Evolutionary conservation across 352 stramenopile genomes (phyloP), one percentile per base, ranked within the genome.

Genomic region (Phytophthora podocarpi): DNA sequence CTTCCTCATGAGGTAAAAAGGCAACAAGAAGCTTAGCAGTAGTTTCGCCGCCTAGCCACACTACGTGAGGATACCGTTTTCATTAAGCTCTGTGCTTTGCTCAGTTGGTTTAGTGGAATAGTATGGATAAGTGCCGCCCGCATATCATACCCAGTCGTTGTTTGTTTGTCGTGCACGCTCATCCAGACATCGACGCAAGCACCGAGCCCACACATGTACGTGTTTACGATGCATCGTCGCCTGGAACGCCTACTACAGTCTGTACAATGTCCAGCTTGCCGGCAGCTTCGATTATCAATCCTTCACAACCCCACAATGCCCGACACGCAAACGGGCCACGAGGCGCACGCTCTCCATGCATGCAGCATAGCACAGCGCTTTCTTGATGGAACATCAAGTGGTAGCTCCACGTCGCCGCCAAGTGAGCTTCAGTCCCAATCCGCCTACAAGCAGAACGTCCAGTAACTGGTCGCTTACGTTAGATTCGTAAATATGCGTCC

Each of bases 251-350:
- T 47, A 21, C 23, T n/a, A n/a, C n/a, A n/a, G n/a, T n/a, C n/a
- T n/a, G n/a, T n/a, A n/a, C n/a, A 31, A 24, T 21, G 12, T 24
- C 23, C 39, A 47, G 39, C 39, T 27, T 16, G 18, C 45, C 21
- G 32, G 31, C 35, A 20, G 43, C 47, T 43, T 58, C 12, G 3
- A 47, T 50, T 36, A 27, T 47, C 54, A 32, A 54, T 28, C 31
- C 3, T 60, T n/a, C 34, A 68, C 59, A 68, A 68, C 59, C 21
- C 30, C 59, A 62, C 59, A 65, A 59, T 59, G n/a, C 37, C 27
- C 48, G 24, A 21, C 52, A 62, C 48, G 50, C 32, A 61, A 67
- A 67, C 39, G 16, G 30, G 46, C 56, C 46, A 65, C 31, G 21
- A 47, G 26, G n/a, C 45, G 11, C 43, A 12, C 20, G 46, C 46